Percentiles rank a stretch among this genome's conserved stretches.
These are phyloP conservation scores for Suillus cothurnatus DNA, from an alignment of 768 basidiomycete genomes.

Conservation along the genomic window DNA sequence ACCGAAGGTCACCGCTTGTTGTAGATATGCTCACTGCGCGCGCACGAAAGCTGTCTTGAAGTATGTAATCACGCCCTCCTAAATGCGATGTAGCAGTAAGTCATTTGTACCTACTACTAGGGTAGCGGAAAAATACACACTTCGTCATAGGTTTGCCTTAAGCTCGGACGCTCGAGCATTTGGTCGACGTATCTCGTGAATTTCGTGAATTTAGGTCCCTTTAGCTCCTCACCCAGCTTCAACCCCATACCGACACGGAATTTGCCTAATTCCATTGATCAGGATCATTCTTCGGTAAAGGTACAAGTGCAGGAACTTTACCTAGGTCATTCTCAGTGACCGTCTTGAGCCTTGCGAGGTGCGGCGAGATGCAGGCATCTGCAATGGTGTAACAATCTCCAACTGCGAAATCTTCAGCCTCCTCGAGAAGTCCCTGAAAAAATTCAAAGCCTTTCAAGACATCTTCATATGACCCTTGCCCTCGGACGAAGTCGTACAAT, in stretches of 20 bases:
- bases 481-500: conserved; percentile 26
- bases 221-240: conserved; percentile 43
- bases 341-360: conserved; percentile 49
- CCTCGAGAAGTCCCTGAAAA: conserved; percentile 51
- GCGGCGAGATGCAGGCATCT: conserved; percentile 59
- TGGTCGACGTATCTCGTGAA: conserved; percentile 50
- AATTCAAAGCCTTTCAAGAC: conserved; percentile 45
- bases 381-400: conserved; percentile 56
- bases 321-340: conserved; percentile 41
- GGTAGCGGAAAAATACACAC: background rate
- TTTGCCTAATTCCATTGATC: conserved; percentile 42
- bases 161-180: conserved; percentile 33
- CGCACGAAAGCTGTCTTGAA: background rate
- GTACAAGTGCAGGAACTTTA: background rate
- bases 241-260: conserved; percentile 49
- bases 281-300: background rate
- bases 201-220: conserved; percentile 45
- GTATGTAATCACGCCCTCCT: background rate
- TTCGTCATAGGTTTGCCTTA: background rate
- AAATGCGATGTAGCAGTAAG: background rate
- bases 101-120: background rate
- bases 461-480: conserved; percentile 40
- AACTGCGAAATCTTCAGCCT: conserved; percentile 38
- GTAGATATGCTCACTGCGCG: background rate
- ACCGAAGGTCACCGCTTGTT: no score